Percentiles rank a stretch among this genome's conserved stretches.
These are phyloP conservation scores for Coemansia pectinata DNA, from an alignment of 192 early-diverging fungal genomes.

Conservation along the genomic window DNA sequence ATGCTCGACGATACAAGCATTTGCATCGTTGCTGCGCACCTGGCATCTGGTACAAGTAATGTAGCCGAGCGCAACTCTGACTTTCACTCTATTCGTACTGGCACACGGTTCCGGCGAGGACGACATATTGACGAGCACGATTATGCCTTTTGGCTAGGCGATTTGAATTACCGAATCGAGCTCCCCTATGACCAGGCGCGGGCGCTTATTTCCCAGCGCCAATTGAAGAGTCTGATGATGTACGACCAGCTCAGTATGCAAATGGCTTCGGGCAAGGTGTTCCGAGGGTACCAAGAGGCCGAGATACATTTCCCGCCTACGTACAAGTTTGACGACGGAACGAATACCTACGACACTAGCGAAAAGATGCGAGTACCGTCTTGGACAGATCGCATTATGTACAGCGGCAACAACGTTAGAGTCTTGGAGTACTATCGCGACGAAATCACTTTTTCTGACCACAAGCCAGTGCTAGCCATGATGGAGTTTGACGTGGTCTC, in stretches of 20 bases:
- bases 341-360: slow-evolving; percentile 83
- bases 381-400: slow-evolving; percentile 93
- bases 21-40: slow-evolving; percentile 91
- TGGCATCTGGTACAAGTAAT: slow-evolving; percentile 80
- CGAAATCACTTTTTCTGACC: slow-evolving; percentile 48
- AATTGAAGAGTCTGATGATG: slow-evolving; percentile 57
- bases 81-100: slow-evolving; percentile 75
- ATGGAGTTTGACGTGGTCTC: slow-evolving; percentile 47
- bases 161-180: slow-evolving; percentile 90
- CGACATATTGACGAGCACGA: slow-evolving; percentile 73
- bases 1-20: slow-evolving; percentile 83
- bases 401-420: slow-evolving; percentile 22
- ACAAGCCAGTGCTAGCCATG: slow-evolving; percentile 52
- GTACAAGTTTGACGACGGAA: slow-evolving; percentile 92
- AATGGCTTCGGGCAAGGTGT: slow-evolving; percentile 64
- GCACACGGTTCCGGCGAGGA: slow-evolving; percentile 72
- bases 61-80: slow-evolving; percentile 83
- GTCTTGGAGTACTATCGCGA: slow-evolving; percentile 49
- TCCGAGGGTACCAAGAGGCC: slow-evolving; percentile 78
- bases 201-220: slow-evolving; percentile 33
- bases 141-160: slow-evolving; percentile 84
- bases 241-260: slow-evolving; percentile 65
- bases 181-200: slow-evolving; percentile 70
- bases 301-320: slow-evolving; percentile 88
- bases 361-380: slow-evolving; percentile 94